Conservation (phyloP, 108 stramenopile genomes). For the Pseudonitzschia multistriata region DNA sequence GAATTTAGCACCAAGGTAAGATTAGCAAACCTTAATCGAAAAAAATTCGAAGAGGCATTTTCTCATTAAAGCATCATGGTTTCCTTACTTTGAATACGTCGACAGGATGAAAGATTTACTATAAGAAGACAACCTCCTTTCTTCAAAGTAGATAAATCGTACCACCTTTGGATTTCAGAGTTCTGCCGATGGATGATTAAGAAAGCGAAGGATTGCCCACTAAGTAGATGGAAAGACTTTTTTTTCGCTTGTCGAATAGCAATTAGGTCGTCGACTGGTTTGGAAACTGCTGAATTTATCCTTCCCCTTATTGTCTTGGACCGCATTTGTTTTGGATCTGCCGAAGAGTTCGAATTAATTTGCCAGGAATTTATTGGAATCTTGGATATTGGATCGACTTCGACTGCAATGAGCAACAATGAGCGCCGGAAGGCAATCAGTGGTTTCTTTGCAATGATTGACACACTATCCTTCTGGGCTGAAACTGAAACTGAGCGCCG, state of each 20-base stretch:
- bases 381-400: conserved; percentile 33
- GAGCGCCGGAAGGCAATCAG: conserved; percentile 69
- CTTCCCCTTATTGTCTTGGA: conserved; percentile 83
- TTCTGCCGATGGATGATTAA: conserved; percentile 54
- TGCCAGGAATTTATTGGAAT: conserved; percentile 59
- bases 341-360: conserved; percentile 50
- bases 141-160: conserved; percentile 53
- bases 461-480: conserved; percentile 63
- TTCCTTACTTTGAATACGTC: background rate
- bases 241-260: conserved; percentile 78
- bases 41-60: background rate
- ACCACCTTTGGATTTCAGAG: conserved; percentile 67
- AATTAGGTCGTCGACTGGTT: conserved; percentile 62
- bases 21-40: background rate
- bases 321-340: conserved; percentile 68
- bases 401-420: conserved; percentile 22
- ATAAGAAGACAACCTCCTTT: conserved; percentile 60
- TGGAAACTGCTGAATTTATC: conserved; percentile 72
- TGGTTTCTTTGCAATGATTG: conserved; percentile 61
- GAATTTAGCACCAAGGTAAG: conserved; percentile 64
- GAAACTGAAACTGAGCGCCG: conserved; percentile 64
- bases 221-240: conserved; percentile 64
- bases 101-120: conserved; percentile 3
- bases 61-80: background rate
- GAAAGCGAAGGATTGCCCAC: conserved; percentile 42